These are phyloP conservation scores for Chalara sp. DNA, from an alignment of 2,329 filamentous ascomycete species.

Conservation along the genomic window DNA sequence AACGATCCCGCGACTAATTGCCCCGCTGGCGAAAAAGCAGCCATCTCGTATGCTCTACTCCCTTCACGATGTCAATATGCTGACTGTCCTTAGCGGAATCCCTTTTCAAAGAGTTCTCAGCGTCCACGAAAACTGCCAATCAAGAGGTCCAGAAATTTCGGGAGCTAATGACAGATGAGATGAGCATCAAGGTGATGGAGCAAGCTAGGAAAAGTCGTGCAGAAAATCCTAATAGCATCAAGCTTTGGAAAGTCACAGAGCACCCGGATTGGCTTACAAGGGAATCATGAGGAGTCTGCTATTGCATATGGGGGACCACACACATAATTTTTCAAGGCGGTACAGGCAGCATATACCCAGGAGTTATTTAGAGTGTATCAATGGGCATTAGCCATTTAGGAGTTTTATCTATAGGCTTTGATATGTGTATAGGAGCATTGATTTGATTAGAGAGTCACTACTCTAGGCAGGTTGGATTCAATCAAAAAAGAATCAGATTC, in stretches of 20 bases:
- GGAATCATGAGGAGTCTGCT: constrained; percentile 12
- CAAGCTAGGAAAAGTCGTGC: constrained; percentile 46
- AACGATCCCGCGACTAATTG: constrained; percentile 43
- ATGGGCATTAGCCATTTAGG: no score
- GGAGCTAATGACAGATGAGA: constrained; percentile 20
- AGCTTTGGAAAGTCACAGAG: constrained; percentile 51
- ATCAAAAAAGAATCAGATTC: no score
- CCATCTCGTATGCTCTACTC: constrained; percentile 39
- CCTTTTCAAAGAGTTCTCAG: constrained; percentile 40
- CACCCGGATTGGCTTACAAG: constrained; percentile 49
- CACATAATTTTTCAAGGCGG: no score
- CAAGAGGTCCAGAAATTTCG: constrained; percentile 41
- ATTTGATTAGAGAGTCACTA: no score
- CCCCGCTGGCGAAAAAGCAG: constrained; percentile 43
- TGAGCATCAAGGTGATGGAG: constrained; percentile 38
- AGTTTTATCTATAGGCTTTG: no score
- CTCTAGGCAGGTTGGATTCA: no score
- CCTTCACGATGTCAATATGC: not conserved
- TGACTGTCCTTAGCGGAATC: constrained; percentile 38
- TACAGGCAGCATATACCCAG: no score
- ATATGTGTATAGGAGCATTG: no score
- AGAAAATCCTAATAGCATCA: constrained; percentile 49
- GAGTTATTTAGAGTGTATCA: no score
- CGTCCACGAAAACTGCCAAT: constrained; percentile 39
- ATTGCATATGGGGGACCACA: no score